Conservation (phyloP, 2,329 filamentous ascomycete genomes). For the Fusarium haematococcum region DNA sequence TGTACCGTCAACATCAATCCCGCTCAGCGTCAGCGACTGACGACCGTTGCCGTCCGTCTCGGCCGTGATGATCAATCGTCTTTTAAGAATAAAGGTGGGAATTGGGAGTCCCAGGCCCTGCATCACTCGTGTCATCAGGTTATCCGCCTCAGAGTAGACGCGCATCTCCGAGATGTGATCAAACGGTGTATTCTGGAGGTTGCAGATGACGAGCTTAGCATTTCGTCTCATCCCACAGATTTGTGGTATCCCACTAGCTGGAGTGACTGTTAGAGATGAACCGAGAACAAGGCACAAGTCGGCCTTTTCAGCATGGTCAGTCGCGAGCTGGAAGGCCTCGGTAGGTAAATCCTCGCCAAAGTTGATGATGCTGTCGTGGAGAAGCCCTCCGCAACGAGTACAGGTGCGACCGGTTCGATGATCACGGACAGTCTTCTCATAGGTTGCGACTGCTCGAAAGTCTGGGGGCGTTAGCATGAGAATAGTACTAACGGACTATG, state of each 20-base stretch:
- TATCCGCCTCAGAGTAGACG: slow-evolving; percentile 52
- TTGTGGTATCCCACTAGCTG: slow-evolving; percentile 56
- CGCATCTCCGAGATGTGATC: slow-evolving; percentile 51
- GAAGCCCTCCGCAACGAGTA: slow-evolving; percentile 50
- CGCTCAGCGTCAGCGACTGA: slow-evolving; percentile 45
- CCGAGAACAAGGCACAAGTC: slow-evolving; percentile 61
- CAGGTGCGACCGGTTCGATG: slow-evolving; percentile 61
- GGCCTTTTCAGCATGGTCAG: slow-evolving; percentile 52
- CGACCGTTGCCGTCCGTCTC: slow-evolving; percentile 37
- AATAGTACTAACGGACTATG: rapidly evolving
- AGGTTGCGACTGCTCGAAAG: slow-evolving; percentile 57
- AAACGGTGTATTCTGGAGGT: slow-evolving; percentile 58
- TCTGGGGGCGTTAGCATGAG: slow-evolving; percentile 36
- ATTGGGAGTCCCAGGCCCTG: slow-evolving; percentile 51
- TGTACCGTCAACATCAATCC: slow-evolving; percentile 56
- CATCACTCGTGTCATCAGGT: slow-evolving; percentile 56
- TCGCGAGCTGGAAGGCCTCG: slow-evolving; percentile 48
- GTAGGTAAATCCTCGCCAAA: slow-evolving; percentile 55
- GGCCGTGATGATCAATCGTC: slow-evolving; percentile 48
- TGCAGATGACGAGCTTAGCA: slow-evolving; percentile 57
- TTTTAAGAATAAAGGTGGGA: slow-evolving; percentile 52
- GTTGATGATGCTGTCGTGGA: slow-evolving; percentile 60
- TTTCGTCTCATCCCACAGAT: slow-evolving; percentile 45
- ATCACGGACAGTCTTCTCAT: slow-evolving; percentile 56
- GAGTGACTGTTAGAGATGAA: slow-evolving; percentile 58